Evolutionary conservation across 2,329 filamentous ascomycete genomes (phyloP), one percentile per base, ranked within the genome.

Genomic region (Exophiala sp.): DNA sequence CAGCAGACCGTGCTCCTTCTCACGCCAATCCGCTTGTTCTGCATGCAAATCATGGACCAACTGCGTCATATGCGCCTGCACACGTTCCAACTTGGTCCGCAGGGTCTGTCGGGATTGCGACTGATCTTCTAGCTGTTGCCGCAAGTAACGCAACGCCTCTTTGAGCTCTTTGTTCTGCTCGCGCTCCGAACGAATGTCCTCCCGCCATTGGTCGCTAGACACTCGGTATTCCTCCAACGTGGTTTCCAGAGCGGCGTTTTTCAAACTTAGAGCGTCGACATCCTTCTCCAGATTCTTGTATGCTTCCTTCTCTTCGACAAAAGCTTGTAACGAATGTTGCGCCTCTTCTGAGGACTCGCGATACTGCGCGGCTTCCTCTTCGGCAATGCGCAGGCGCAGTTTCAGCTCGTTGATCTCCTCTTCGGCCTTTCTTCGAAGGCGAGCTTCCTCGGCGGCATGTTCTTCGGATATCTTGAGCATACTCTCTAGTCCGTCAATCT

Each of bases 31-130:
- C 23, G 85, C 81, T 64, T 90, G 91, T 64, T 97, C 90, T 61
- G 86, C 82, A 18, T 85, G 82, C 55, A 96, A 82, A 55, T 95
- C 85, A 40, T 81, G 81, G 46, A 87, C 83, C 42, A 88, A 86
- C 48, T 75, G 75, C 24, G 82, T 79, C 84, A 97, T 91, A 60
- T 96, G 88, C 56, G 88, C 80, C 68, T 97, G 90, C 32, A 98
- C 74, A 52, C 82, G 82, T 60, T 91, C 81, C 62, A 96, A 86
- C 68, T 93, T 95, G 65, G 76, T 75, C 58, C 88, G 84, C 79
- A 94, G 90, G 53, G 78, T 82, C 65, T 95, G 88, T 50, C 89
- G 84, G 52, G 94, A 79, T 56, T 85, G 82, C 63, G 90, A 82
- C 62, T 88, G 91, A 70, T 95, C 90, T 62, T 93, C 83, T 35